phyloP scores from a whole-genome alignment of 306 rosid genomes.

The Vigna nakashimae region DNA sequence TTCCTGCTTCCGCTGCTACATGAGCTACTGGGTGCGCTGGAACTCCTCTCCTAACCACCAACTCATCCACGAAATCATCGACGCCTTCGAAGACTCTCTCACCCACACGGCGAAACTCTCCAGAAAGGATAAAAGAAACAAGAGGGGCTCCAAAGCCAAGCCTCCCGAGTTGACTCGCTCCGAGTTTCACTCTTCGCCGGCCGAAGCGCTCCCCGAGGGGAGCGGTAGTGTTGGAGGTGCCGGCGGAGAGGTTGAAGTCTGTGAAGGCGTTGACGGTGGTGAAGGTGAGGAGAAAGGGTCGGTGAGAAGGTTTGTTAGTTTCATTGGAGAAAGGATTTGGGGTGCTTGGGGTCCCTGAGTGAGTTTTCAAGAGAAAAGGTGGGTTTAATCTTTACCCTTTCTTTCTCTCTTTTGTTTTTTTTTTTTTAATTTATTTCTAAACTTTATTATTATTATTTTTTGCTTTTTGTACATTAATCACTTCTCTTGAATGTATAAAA shows the following conservation, averaged over 20 bases:
- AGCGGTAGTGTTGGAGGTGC: neutral
- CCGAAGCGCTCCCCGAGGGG: constrained; percentile 41
- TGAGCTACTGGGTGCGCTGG: constrained; percentile 89
- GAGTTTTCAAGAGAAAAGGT: constrained; percentile 40
- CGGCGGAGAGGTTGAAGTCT: neutral
- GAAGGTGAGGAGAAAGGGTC: constrained; percentile 61
- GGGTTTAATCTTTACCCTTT: constrained; percentile 40
- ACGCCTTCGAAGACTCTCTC: constrained; percentile 70
- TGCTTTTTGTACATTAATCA: constrained; percentile 45
- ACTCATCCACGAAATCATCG: constrained; percentile 77
- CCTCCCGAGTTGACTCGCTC: constrained; percentile 46
- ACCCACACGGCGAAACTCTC: constrained; percentile 45
- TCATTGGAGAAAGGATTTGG: constrained; percentile 86
- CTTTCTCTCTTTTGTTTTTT: neutral
- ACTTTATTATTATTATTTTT: neutral
- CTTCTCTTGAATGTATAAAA: constrained; percentile 49
- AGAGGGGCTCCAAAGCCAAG: constrained; percentile 37
- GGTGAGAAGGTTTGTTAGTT: constrained; percentile 70
- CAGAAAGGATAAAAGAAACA: constrained; percentile 64
- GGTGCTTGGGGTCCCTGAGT: constrained; percentile 63
- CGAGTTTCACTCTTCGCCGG: constrained; percentile 37
- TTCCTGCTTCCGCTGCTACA: constrained; percentile 83
- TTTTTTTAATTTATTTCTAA: neutral
- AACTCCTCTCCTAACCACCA: constrained; percentile 80
- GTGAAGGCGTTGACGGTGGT: constrained; percentile 3